Evolutionary conservation across 2,329 filamentous ascomycete species (phyloP).

Genomic region (Chaetoscypha palmicola): DNA sequence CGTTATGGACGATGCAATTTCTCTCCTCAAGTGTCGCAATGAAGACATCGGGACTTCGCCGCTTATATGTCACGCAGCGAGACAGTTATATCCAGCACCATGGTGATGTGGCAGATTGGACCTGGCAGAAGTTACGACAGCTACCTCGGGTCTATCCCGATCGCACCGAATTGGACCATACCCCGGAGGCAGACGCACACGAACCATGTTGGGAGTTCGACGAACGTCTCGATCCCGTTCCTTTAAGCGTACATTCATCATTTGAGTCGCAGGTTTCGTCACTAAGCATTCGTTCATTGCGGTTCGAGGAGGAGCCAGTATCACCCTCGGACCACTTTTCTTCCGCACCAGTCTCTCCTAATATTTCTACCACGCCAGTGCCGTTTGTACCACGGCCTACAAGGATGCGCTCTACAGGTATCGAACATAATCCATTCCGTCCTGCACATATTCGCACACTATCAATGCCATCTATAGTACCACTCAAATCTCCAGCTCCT

Average conservation of each 20-base stretch:
- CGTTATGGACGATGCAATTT: constrained; percentile 65
- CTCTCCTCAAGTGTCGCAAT: constrained; percentile 65
- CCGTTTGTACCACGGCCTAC: constrained; percentile 15
- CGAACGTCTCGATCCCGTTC: constrained; percentile 52
- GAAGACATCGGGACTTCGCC: constrained; percentile 54
- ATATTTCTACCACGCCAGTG: constrained; percentile 25
- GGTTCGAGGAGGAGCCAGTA: constrained; percentile 25
- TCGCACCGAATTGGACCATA: constrained; percentile 37
- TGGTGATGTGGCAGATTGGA: constrained; percentile 46
- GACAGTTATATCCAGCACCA: constrained; percentile 66
- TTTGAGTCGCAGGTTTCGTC: constrained; percentile 36
- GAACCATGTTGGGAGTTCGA: constrained; percentile 64
- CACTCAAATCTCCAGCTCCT: constrained; percentile 34
- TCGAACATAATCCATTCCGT: constrained; percentile 32
- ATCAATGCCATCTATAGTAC: constrained; percentile 42
- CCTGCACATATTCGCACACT: constrained; percentile 45
- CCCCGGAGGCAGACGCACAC: constrained; percentile 53
- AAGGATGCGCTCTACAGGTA: constrained; percentile 20
- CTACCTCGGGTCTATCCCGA: constrained; percentile 51
- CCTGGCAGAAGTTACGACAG: constrained; percentile 62
- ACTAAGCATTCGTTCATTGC: constrained; percentile 37
- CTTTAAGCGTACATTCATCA: constrained; percentile 40
- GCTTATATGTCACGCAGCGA: constrained; percentile 69
- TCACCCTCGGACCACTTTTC: constrained; percentile 30
- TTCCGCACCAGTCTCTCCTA: constrained; percentile 23